Evolutionary conservation across 371 early-diverging fungal species (phyloP).

Genomic region (Mucor piriformis): DNA sequence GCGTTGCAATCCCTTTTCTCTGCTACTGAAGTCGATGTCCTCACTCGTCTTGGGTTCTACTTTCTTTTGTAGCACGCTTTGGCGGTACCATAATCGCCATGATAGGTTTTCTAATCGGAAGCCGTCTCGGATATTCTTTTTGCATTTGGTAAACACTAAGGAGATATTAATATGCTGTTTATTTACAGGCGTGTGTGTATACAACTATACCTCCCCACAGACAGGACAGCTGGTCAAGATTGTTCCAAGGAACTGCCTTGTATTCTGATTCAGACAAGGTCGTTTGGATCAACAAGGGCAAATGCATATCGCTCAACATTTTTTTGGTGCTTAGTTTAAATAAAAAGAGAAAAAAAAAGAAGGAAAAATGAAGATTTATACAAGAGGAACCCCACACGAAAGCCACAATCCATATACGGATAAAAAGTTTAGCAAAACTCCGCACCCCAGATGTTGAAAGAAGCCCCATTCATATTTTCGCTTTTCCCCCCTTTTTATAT

Average conservation of each 20-base stretch:
- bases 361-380: neutral
- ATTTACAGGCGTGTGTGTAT: no score
- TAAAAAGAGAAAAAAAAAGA: constrained; percentile 1
- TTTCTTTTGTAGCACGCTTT: constrained; percentile 26
- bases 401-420: neutral
- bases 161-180: no score
- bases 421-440: neutral
- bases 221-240: constrained; percentile 27
- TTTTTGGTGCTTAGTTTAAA: neutral
- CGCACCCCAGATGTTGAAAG: constrained; percentile 1
- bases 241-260: constrained; percentile 24
- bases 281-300: constrained; percentile 18
- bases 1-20: constrained; percentile 10
- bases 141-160: constrained; percentile 28
- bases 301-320: constrained; percentile 24
- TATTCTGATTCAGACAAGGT: constrained; percentile 16
- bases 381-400: neutral
- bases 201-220: constrained; percentile 16
- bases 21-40: constrained; percentile 14
- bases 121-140: constrained; percentile 25
- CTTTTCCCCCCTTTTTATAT: neutral
- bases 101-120: constrained; percentile 35
- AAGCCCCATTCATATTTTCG: no score
- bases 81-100: constrained; percentile 35
- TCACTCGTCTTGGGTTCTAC: constrained; percentile 17